Conservation (phyloP, 345 rosid species). For the Schrenkiella parvula region DNA sequence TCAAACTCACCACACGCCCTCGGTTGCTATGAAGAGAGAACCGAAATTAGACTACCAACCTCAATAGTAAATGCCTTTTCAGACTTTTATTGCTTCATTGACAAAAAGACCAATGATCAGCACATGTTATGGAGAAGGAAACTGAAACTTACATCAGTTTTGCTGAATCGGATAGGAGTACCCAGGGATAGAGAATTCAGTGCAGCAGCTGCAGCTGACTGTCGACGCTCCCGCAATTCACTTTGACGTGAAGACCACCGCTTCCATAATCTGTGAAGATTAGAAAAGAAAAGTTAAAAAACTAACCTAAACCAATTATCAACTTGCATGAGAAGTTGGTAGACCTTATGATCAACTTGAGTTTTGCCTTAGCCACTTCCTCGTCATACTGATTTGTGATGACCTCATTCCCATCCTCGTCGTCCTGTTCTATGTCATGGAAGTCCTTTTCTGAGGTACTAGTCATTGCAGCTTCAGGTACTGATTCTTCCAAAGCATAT, state of each 20-base stretch:
- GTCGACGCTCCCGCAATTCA: slow-evolving; percentile 62
- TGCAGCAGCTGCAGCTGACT: slow-evolving; percentile 66
- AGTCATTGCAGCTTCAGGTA: slow-evolving; percentile 25
- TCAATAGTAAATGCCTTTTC: background rate
- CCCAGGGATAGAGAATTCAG: slow-evolving; percentile 69
- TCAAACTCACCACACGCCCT: slow-evolving; percentile 45
- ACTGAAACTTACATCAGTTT: slow-evolving; percentile 48
- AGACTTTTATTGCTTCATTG: slow-evolving; percentile 2
- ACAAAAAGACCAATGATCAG: background rate
- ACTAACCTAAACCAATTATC: background rate
- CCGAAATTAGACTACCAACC: slow-evolving; percentile 15
- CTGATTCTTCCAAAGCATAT: slow-evolving; percentile 27
- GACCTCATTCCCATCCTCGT: slow-evolving; percentile 36
- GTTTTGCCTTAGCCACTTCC: slow-evolving; percentile 72
- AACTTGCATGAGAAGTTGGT: slow-evolving; percentile 20
- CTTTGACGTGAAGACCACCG: slow-evolving; percentile 56
- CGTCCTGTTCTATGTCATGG: slow-evolving; percentile 34
- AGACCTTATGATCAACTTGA: slow-evolving; percentile 83
- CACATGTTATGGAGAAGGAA: background rate
- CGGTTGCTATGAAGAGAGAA: slow-evolving; percentile 41
- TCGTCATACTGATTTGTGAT: slow-evolving; percentile 39
- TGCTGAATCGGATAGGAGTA: slow-evolving; percentile 53
- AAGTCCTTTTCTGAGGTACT: slow-evolving; percentile 36
- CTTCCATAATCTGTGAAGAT: slow-evolving; percentile 72
- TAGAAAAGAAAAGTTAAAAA: slow-evolving; percentile 2